These are phyloP conservation scores for Hypholoma sublateritium DNA, from an alignment of 768 basidiomycete species.

Conservation along the genomic window DNA sequence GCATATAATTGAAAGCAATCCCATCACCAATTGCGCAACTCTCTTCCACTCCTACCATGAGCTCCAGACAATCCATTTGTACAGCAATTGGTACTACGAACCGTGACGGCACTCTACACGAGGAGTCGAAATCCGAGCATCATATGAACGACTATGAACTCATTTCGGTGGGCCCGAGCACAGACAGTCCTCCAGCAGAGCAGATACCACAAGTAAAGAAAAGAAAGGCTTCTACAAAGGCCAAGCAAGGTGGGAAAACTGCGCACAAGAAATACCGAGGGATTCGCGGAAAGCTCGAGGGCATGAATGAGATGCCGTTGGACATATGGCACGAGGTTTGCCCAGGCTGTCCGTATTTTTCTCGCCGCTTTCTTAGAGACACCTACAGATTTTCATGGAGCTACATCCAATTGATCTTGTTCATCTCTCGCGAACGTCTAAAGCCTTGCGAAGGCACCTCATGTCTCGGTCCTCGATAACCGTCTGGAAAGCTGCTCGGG, in stretches of 20 bases:
- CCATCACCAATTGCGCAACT: no score
- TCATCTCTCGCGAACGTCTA: slow-evolving; percentile 31
- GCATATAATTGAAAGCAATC: no score
- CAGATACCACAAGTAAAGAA: not conserved
- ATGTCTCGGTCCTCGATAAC: slow-evolving; percentile 18
- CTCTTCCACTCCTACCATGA: no score
- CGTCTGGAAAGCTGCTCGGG: slow-evolving; percentile 34
- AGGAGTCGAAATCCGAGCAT: no score
- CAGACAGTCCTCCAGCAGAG: no score
- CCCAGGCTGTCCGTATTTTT: not conserved
- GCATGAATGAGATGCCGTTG: not conserved
- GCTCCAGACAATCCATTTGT: no score
- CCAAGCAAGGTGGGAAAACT: not conserved
- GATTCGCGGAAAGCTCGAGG: not conserved
- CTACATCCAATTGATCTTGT: slow-evolving; percentile 38
- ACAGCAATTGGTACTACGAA: no score
- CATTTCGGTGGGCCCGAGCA: no score
- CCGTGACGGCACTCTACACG: no score
- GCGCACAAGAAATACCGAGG: not conserved
- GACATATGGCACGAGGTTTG: not conserved
- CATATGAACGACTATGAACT: no score
- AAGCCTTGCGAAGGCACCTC: slow-evolving; percentile 31
- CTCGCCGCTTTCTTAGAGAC: not conserved
- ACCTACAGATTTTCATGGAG: slow-evolving; percentile 30
- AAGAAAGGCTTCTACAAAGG: not conserved